phyloP scores from a whole-genome alignment of 2,329 filamentous ascomycete genomes.

The Endoconidiophora polonica region DNA sequence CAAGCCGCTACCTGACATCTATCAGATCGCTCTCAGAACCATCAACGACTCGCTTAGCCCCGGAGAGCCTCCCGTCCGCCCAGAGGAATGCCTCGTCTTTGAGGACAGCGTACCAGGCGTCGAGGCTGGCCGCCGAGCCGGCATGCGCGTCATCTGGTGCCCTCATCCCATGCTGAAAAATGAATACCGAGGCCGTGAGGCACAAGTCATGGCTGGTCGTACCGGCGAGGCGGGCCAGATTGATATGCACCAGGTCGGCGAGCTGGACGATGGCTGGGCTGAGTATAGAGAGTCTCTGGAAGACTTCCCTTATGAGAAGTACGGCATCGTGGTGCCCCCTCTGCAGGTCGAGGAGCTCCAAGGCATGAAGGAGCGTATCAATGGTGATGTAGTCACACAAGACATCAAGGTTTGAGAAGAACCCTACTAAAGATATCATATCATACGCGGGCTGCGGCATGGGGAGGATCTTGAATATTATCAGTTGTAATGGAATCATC shows the following conservation, averaged over 20 bases:
- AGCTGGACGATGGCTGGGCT: slow-evolving; percentile 44
- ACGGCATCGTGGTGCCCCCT: slow-evolving; percentile 34
- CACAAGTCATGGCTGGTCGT: slow-evolving; percentile 65
- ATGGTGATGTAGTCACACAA: slow-evolving; percentile 15
- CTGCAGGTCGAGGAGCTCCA: slow-evolving; percentile 26
- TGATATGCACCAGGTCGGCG: slow-evolving; percentile 38
- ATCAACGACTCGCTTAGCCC: slow-evolving; percentile 59
- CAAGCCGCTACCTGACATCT: slow-evolving; percentile 91
- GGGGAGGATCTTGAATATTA: background rate
- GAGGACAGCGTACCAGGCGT: slow-evolving; percentile 91
- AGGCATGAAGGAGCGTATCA: slow-evolving; percentile 26
- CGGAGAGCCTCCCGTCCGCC: slow-evolving; percentile 48
- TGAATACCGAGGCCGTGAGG: slow-evolving; percentile 62
- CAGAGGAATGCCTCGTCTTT: slow-evolving; percentile 87
- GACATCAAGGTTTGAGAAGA: background rate
- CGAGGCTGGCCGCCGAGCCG: slow-evolving; percentile 74
- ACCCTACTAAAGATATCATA: background rate
- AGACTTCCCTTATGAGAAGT: slow-evolving; percentile 41
- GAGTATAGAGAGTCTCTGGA: slow-evolving; percentile 35
- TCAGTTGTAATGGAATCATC: background rate
- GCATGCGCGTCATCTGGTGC: slow-evolving; percentile 89
- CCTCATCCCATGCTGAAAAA: slow-evolving; percentile 65
- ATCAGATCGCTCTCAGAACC: slow-evolving; percentile 65
- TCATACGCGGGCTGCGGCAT: too few relatives aligned
- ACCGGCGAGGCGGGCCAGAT: slow-evolving; percentile 49